Evolutionary conservation across 2,329 filamentous ascomycete species (phyloP), one percentile per base, ranked within the genome.

Genomic region (Colletotrichum chrysophilum): DNA sequence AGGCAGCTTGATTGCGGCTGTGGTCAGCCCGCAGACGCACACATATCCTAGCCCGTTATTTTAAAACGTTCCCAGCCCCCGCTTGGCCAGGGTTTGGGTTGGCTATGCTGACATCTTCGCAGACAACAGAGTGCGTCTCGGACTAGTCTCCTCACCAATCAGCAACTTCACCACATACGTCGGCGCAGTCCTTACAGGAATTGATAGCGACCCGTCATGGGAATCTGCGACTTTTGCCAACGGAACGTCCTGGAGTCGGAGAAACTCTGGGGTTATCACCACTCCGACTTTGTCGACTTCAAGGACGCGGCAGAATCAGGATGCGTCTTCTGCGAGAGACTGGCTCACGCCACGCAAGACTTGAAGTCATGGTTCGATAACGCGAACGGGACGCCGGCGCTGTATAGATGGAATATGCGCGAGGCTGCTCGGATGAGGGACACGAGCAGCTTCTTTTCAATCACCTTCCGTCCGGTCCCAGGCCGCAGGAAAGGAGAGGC

Each of bases 311-410:
- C 21, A 26, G 9, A 9, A 2, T 55, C 52, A 18, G 16, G 36
- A 5, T 74, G 72, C n/a, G 21, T 66, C 9, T 74, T 74, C 24
- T 74, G 72, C 28, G 16, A 18, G 6, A 71, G 61, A n/a, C 68
- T 74, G 10, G 67, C 67, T 1, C 1, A 34, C 9, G 16, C 18
- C 0, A n/a, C 62, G 13, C 58, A 34, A 8, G 21, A 16, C 5
- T 6, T 71, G 10, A 8, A 34, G 16, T 7, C 67, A 1, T 71
- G 67, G 71, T 75, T 66, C 13, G 61, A 61, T 16, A 43, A 66
- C n/a, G 7, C 32, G 2, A 10, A 28, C 1, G 16, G 43, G 24
- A 7, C 12, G 18, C 56, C 18, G 7, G 38, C 72, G 12, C n/a
- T 66, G 21, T 72, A 67, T 43, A 61, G 69, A 18, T 75, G 72